phyloP scores from a whole-genome alignment of 2,329 filamentous ascomycete genomes.

The Monilinia aucupariae region DNA sequence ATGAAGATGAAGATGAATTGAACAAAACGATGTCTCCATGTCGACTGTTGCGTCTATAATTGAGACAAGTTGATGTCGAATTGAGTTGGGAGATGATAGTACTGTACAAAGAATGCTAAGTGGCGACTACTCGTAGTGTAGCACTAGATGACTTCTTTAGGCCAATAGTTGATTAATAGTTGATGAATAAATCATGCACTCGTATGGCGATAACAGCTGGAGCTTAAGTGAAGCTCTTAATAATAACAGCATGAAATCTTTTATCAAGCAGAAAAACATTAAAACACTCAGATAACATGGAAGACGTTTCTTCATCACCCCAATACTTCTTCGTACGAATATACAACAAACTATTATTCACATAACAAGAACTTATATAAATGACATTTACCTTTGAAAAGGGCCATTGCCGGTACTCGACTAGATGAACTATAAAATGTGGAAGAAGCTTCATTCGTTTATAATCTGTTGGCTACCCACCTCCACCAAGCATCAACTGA shows the following conservation, averaged over 20 bases:
- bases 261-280: neutral
- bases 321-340: too few relatives aligned
- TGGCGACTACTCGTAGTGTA: neutral
- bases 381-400: neutral
- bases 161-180: too few relatives aligned
- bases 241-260: neutral
- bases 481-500: constrained; percentile 80
- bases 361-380: neutral
- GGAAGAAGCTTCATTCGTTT: constrained; percentile 18
- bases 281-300: too few relatives aligned
- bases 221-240: neutral
- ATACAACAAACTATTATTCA: too few relatives aligned
- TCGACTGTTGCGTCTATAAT: neutral
- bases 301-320: too few relatives aligned
- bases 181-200: too few relatives aligned
- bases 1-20: neutral
- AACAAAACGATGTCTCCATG: neutral
- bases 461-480: constrained; percentile 79
- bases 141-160: too few relatives aligned
- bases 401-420: neutral
- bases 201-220: neutral
- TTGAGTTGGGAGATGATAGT: neutral
- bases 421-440: neutral
- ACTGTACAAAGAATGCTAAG: neutral
- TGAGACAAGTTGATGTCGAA: neutral